Percentiles rank a stretch among this genome's conserved stretches.
phyloP scores from a whole-genome alignment of 1,284 basidiomycete species.

The Irpex sp. region DNA sequence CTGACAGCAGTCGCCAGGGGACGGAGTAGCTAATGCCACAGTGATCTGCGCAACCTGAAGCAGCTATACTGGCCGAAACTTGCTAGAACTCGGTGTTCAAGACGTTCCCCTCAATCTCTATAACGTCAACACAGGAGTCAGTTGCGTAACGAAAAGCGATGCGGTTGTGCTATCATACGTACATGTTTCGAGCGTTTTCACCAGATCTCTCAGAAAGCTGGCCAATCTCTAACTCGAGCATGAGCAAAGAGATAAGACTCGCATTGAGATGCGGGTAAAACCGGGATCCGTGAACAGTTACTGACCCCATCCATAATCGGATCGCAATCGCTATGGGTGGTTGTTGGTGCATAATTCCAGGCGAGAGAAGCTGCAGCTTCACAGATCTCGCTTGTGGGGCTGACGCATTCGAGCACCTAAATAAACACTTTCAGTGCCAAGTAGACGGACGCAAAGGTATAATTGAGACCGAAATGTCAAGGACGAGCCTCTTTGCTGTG shows the following conservation, averaged over 20 bases:
- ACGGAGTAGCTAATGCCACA: not conserved
- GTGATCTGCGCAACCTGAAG: not conserved
- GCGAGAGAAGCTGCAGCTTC: not conserved
- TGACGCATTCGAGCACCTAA: not conserved
- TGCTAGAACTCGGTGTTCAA: not conserved
- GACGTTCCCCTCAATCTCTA: not conserved
- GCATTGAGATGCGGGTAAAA: not conserved
- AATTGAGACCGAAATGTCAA: not conserved
- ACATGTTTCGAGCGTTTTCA: not conserved
- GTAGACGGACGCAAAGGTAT: not conserved
- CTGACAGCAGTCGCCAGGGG: not conserved
- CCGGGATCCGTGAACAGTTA: not conserved
- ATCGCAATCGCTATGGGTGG: constrained; percentile 1
- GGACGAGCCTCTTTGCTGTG: not conserved
- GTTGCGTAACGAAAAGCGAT: not conserved
- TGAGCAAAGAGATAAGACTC: not conserved
- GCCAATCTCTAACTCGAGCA: not conserved
- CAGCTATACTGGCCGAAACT: not conserved
- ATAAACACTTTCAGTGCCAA: not conserved
- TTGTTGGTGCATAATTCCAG: not conserved
- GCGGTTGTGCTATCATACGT: not conserved
- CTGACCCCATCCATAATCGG: not conserved
- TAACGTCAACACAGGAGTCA: not conserved
- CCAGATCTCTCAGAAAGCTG: not conserved
- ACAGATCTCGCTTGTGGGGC: not conserved